phyloP scores from a whole-genome alignment of 768 basidiomycete species.

The Chalciporus chontae region DNA sequence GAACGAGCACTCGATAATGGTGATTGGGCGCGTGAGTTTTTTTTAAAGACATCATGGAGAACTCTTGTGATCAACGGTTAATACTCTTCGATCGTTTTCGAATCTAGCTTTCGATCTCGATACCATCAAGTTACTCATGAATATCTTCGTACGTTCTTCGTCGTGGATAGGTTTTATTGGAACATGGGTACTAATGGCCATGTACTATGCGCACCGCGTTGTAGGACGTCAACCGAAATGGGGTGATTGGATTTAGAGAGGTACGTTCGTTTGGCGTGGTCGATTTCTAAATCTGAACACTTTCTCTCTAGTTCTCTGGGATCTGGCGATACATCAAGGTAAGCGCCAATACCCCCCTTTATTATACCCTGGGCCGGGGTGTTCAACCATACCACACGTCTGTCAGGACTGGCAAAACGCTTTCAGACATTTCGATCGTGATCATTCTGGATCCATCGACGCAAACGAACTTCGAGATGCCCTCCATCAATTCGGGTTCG shows the following conservation, averaged over 20 bases:
- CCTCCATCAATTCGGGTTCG: conserved; percentile 68
- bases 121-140: conserved; percentile 83
- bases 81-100: not conserved
- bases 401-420: conserved; percentile 77
- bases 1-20: conserved; percentile 53
- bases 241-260: conserved; percentile 79
- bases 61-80: not conserved
- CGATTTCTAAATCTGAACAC: not conserved
- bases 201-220: not conserved
- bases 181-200: not conserved
- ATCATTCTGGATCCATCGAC: conserved; percentile 79
- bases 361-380: too few relatives aligned
- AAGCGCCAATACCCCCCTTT: not conserved
- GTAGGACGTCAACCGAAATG: conserved; percentile 68
- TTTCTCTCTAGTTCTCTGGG: conserved; percentile 50
- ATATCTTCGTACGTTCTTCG: conserved; percentile 60
- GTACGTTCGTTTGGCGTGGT: conserved; percentile 31
- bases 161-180: not conserved
- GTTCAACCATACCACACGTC: not conserved
- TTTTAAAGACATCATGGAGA: not conserved
- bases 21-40: conserved; percentile 71
- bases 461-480: conserved; percentile 63
- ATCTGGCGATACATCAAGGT: conserved; percentile 82
- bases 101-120: conserved; percentile 74
- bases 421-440: conserved; percentile 81